These are phyloP conservation scores for Hyaloscypha hepaticicola DNA, from an alignment of 495 filamentous ascomycete genomes.

Conservation along the genomic window DNA sequence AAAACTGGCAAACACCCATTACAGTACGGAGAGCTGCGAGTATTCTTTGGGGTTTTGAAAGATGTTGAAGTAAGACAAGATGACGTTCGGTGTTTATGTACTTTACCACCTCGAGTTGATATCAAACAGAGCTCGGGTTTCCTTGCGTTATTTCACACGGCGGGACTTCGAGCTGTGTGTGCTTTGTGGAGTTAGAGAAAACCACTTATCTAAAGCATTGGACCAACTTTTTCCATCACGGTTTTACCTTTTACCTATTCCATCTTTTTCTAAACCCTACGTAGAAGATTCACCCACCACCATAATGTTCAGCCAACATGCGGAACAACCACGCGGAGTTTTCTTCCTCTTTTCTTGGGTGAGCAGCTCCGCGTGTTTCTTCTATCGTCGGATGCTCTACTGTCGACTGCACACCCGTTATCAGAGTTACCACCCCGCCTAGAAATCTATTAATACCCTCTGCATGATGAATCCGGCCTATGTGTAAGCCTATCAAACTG, in stretches of 20 bases:
- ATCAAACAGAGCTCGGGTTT: slow-evolving; percentile 4
- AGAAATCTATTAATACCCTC: too few relatives aligned
- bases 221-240: not conserved
- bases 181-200: not conserved
- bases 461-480: too few relatives aligned
- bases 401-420: too few relatives aligned
- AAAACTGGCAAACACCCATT: slow-evolving; percentile 13
- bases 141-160: not conserved
- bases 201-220: not conserved
- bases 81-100: not conserved
- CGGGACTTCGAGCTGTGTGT: not conserved
- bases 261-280: too few relatives aligned
- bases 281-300: too few relatives aligned
- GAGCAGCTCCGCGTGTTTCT: too few relatives aligned
- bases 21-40: not conserved
- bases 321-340: too few relatives aligned
- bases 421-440: too few relatives aligned
- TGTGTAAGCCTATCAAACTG: too few relatives aligned
- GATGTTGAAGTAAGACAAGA: slow-evolving; percentile 1
- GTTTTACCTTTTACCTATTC: not conserved
- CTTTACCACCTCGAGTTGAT: not conserved
- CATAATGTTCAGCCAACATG: too few relatives aligned
- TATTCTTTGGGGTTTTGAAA: slow-evolving; percentile 6
- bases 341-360: too few relatives aligned
- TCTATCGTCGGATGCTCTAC: too few relatives aligned